phyloP scores from a whole-genome alignment of 2,329 filamentous ascomycete genomes.

The Aspergillus calidoustus region DNA sequence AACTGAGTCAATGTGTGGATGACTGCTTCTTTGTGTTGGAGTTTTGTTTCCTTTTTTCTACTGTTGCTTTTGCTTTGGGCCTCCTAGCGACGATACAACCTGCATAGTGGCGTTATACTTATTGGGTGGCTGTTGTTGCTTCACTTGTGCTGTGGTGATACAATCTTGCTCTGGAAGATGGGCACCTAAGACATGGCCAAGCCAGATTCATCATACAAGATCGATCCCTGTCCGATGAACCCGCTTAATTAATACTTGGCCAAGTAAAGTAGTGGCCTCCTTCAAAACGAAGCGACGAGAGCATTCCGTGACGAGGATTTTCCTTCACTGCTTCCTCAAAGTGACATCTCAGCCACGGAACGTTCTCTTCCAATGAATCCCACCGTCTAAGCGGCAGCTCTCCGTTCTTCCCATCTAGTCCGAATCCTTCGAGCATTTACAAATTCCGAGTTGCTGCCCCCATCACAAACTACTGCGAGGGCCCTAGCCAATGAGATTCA shows the following conservation, averaged over 20 bases:
- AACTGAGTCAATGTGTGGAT: neutral
- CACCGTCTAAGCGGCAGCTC: neutral
- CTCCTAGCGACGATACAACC: slow-evolving; percentile 13
- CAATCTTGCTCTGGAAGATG: neutral
- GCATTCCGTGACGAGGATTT: slow-evolving; percentile 1
- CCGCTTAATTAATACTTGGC: neutral
- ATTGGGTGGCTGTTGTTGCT: slow-evolving; percentile 9
- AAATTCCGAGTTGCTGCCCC: neutral
- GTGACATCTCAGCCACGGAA: slow-evolving; percentile 4
- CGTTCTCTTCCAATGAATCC: neutral
- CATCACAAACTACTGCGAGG: slow-evolving; percentile 9
- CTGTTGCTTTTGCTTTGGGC: slow-evolving; percentile 5
- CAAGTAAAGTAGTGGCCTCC: neutral
- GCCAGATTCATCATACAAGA: neutral
- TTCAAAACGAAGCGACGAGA: neutral
- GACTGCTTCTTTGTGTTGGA: neutral
- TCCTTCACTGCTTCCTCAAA: neutral
- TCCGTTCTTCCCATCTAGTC: neutral
- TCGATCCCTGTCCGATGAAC: neutral
- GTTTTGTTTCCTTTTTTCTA: slow-evolving; percentile 1
- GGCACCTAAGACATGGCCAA: neutral
- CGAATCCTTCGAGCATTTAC: neutral
- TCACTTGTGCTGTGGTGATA: slow-evolving; percentile 5
- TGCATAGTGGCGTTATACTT: slow-evolving; percentile 19
- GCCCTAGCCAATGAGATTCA: neutral